Conservation (phyloP, 257 asterid species). For the Solanum tarijense region DNA sequence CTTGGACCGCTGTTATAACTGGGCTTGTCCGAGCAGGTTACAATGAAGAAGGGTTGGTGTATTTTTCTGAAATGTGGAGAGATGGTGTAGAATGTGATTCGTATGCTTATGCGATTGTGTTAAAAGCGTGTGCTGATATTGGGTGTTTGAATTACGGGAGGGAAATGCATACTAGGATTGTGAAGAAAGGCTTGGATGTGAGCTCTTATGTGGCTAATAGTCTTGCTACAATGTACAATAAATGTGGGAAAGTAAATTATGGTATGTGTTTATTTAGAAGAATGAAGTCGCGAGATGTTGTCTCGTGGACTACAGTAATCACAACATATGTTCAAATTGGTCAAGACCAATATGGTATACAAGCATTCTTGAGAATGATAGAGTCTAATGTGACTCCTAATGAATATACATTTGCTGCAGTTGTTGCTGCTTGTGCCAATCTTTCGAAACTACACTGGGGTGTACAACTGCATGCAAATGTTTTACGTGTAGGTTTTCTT, state of each 20-base stretch:
- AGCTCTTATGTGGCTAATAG: constrained; percentile 68
- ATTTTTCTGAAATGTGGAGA: constrained; percentile 63
- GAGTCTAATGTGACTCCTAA: constrained; percentile 46
- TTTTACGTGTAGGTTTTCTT: constrained; percentile 40
- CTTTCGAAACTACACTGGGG: constrained; percentile 62
- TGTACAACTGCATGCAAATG: constrained; percentile 62
- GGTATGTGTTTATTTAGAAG: constrained; percentile 49
- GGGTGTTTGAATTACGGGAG: constrained; percentile 46
- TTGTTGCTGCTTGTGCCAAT: constrained; percentile 60
- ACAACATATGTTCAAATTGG: constrained; percentile 56
- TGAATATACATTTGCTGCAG: constrained; percentile 74
- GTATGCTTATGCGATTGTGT: constrained; percentile 66
- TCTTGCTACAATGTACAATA: constrained; percentile 72
- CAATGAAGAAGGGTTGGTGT: constrained; percentile 38
- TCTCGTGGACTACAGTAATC: constrained; percentile 77
- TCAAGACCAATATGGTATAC: constrained; percentile 43
- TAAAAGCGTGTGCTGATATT: constrained; percentile 81
- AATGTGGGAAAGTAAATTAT: constrained; percentile 56
- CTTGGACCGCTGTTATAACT: constrained; percentile 87
- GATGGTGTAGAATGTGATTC: constrained; percentile 61
- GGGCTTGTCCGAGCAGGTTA: constrained; percentile 75
- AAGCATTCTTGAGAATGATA: constrained; percentile 53
- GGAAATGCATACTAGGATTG: constrained; percentile 63
- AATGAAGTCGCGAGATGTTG: constrained; percentile 68
- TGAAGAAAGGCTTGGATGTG: constrained; percentile 51